A percentile compares a stretch with the other conserved stretches of the same genome.
These are phyloP conservation scores for Citrus reticulata DNA, from an alignment of 345 rosid genomes.

Conservation along the genomic window DNA sequence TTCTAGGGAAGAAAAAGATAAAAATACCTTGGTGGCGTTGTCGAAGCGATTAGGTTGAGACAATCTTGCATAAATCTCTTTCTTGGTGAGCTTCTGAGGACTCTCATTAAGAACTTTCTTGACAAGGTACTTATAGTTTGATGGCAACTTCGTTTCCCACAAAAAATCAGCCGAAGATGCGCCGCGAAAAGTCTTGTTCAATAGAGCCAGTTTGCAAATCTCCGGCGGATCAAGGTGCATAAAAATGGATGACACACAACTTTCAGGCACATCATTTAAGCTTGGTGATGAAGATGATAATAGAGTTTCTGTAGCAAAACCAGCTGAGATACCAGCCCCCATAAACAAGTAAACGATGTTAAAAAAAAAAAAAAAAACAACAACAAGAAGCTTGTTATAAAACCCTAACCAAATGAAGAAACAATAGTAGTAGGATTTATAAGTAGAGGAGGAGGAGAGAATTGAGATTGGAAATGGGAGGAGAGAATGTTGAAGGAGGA, in stretches of 20 bases:
- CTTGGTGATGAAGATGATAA: slow-evolving; percentile 16
- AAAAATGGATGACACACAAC: slow-evolving; percentile 56
- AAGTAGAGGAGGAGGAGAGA: slow-evolving; percentile 65
- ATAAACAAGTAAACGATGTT: slow-evolving; percentile 19
- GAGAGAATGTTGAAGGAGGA: slow-evolving; percentile 37
- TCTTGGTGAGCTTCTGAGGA: slow-evolving; percentile 37
- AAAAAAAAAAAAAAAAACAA: not conserved
- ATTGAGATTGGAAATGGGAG: slow-evolving; percentile 25
- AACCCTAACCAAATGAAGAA: not conserved
- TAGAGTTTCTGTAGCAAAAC: slow-evolving; percentile 19
- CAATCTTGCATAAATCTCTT: slow-evolving; percentile 59
- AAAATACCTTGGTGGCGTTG: slow-evolving; percentile 60
- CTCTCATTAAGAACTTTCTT: slow-evolving; percentile 36
- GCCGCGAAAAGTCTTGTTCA: slow-evolving; percentile 52
- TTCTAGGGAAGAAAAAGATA: too few species aligned
- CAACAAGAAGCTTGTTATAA: too few species aligned
- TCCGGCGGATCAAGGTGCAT: slow-evolving; percentile 75
- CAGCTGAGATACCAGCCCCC: slow-evolving; percentile 57
- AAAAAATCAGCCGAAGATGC: slow-evolving; percentile 74
- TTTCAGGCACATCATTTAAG: slow-evolving; percentile 71
- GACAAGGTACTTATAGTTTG: slow-evolving; percentile 61
- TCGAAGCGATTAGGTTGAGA: slow-evolving; percentile 60
- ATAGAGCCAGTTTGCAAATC: slow-evolving; percentile 64
- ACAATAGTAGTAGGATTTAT: slow-evolving; percentile 11
- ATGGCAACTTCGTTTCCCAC: slow-evolving; percentile 83